Conservation (phyloP, 768 basidiomycete genomes). For the Clavulina sp. region DNA sequence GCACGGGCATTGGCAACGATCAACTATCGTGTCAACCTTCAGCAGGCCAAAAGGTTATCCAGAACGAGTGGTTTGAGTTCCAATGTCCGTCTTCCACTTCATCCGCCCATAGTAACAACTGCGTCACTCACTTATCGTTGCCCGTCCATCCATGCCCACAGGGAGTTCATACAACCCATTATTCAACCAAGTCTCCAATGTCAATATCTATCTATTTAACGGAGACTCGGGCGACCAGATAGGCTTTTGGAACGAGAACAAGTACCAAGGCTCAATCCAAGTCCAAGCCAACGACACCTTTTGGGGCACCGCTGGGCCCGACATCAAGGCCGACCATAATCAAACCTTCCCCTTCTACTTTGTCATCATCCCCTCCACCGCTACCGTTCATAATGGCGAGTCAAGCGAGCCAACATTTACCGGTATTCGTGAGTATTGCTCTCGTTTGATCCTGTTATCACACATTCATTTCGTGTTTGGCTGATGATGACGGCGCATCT, state of each 20-base stretch:
- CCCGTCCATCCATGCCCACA: conserved; percentile 18
- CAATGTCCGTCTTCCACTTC: conserved; percentile 35
- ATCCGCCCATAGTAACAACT: conserved; percentile 11
- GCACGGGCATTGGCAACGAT: conserved; percentile 35
- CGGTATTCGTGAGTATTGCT: conserved; percentile 54
- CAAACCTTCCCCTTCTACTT: conserved; percentile 58
- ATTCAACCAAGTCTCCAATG: conserved; percentile 36
- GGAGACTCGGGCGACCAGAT: conserved; percentile 44
- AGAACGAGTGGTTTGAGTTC: conserved; percentile 58
- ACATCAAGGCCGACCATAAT: conserved; percentile 28
- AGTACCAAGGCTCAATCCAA: conserved; percentile 34
- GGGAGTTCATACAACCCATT: conserved; percentile 63
- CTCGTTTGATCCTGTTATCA: too few relatives aligned
- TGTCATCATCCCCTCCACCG: conserved; percentile 46
- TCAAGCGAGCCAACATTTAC: conserved; percentile 54
- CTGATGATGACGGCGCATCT: too few relatives aligned
- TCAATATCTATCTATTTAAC: conserved; percentile 64
- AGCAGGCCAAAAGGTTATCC: conserved; percentile 35
- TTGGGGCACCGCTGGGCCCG: conserved; percentile 39
- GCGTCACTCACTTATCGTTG: background rate
- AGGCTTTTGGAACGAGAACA: conserved; percentile 29
- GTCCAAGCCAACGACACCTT: conserved; percentile 55
- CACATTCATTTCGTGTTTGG: background rate
- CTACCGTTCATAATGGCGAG: conserved; percentile 35
- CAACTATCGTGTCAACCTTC: conserved; percentile 66